Evolutionary conservation across 164 flowering plant species (phyloP), one percentile per base, ranked within the genome.

Genomic region (Echeveria elegans): DNA sequence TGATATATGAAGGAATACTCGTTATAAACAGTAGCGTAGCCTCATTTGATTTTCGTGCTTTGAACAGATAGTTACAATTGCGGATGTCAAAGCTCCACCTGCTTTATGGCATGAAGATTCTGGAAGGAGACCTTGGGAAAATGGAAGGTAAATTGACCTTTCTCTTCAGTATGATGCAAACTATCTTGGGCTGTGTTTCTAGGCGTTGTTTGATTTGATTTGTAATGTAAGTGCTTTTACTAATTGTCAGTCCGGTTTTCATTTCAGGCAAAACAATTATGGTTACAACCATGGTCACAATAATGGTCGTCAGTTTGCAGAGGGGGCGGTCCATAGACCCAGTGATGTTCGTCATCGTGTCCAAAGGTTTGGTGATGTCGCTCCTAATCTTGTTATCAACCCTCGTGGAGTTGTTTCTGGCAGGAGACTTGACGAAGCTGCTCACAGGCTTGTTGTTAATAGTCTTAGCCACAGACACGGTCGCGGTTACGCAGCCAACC

Each of bases 41-140:
- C 1, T 26, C 28, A 2, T 50, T n/a, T 29, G 59, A 28, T 63
- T 28, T 56, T 43, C 5, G 71, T 68, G 26, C 70, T 41, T 66
- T 52, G 71, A 63, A 24, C 84, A 95, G 99, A 78, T 40, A 67
- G 97, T 95, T 60, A 65, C 77, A 10, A 18, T 78, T 14, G 87
- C 78, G 21, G 97, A 95, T 80, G 21, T 95, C 70, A 85, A 86
- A 79, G 90, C 94, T 36, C 87, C 72, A 2, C 96, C 97, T 71
- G 87, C 69, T 65, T 69, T 92, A 68, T 94, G 99, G 99, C 99
- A 94, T 74, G 99, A 88, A 75, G 96, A 91, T 68, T 70, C 63
- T 66, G 92, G 96, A 43, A 85, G 89, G 78, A 86, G 65, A 73
- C 90, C 82, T 32, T 71, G 65, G 78, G 72, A 77, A 31, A 77